Conservation (phyloP, 2,329 filamentous ascomycete genomes). For the Paraphaeosphaeria sporulosa region DNA sequence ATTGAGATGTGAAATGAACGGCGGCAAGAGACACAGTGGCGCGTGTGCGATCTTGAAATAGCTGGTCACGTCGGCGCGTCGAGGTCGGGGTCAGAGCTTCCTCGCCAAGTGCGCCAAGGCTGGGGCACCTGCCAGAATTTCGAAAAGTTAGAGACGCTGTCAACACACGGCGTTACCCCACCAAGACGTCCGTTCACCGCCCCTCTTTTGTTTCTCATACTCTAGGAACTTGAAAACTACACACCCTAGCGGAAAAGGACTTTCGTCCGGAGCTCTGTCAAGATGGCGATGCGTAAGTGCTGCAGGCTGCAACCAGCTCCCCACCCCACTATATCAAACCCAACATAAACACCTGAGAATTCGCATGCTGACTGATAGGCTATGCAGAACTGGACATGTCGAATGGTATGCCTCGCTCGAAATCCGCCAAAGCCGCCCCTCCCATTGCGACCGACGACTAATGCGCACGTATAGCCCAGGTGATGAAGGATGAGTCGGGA, state of each 20-base stretch:
- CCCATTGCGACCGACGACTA: slow-evolving; percentile 5
- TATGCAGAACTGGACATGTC: slow-evolving; percentile 78
- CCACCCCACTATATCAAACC: slow-evolving; percentile 2
- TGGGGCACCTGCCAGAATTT: slow-evolving; percentile 23
- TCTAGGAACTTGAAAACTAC: slow-evolving; percentile 15
- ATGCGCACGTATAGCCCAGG: slow-evolving; percentile 59
- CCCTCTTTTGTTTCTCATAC: slow-evolving; percentile 14
- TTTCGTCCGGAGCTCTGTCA: slow-evolving; percentile 25
- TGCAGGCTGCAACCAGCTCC: slow-evolving; percentile 28
- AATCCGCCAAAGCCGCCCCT: slow-evolving; percentile 13
- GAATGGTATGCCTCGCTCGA: slow-evolving; percentile 67
- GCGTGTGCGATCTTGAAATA: neutral
- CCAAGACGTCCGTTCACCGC: slow-evolving; percentile 27
- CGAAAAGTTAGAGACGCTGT: slow-evolving; percentile 20
- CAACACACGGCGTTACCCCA: slow-evolving; percentile 34
- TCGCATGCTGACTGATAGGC: slow-evolving; percentile 34
- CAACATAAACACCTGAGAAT: neutral
- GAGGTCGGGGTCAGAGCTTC: slow-evolving; percentile 9
- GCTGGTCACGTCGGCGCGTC: slow-evolving; percentile 21
- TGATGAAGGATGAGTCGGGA: slow-evolving; percentile 97
- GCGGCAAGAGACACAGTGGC: slow-evolving; percentile 8
- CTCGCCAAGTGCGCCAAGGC: slow-evolving; percentile 13
- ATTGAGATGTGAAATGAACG: slow-evolving; percentile 21
- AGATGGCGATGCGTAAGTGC: slow-evolving; percentile 52
- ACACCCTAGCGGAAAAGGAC: slow-evolving; percentile 8